Evolutionary conservation across 2,329 filamentous ascomycete species (phyloP).

Genomic region (Pseudogymnoascus sp.): DNA sequence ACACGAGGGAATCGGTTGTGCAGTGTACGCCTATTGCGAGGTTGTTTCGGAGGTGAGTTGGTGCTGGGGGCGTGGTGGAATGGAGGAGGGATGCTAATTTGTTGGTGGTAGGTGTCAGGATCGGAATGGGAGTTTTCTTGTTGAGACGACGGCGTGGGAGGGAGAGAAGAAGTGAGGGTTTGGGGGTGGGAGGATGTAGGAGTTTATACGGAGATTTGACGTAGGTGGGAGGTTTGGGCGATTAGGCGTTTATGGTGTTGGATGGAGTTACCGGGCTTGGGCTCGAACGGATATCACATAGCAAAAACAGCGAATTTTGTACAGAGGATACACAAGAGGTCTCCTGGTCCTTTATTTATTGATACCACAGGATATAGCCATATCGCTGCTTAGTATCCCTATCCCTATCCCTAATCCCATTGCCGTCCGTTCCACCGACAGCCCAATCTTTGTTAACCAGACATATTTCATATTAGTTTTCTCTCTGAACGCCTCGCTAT

Average conservation of each 20-base stretch:
- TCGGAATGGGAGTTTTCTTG: constrained; percentile 48
- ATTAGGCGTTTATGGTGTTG: not conserved
- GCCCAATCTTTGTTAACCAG: not conserved
- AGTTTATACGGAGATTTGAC: not conserved
- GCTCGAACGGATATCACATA: not conserved
- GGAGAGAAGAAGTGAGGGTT: constrained; percentile 2
- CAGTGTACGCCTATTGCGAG: constrained; percentile 51
- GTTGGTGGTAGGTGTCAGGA: constrained; percentile 46
- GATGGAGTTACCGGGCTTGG: not conserved
- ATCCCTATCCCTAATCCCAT: not conserved
- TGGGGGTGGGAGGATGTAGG: not conserved
- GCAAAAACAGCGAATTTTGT: not conserved
- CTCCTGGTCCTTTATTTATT: not conserved
- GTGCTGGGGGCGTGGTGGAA: not conserved
- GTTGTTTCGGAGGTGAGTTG: constrained; percentile 51
- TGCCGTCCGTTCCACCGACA: not conserved
- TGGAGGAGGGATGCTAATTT: not conserved
- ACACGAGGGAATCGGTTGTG: constrained; percentile 39
- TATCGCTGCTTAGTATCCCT: not conserved
- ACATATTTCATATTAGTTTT: not conserved
- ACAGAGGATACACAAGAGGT: not conserved
- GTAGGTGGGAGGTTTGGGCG: not conserved
- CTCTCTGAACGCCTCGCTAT: constrained; percentile 6
- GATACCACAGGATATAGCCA: not conserved
- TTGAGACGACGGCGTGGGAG: constrained; percentile 61